Evolutionary conservation across 2,329 filamentous ascomycete species (phyloP).

Genomic region (Ceratocystis cacaofunesta): DNA sequence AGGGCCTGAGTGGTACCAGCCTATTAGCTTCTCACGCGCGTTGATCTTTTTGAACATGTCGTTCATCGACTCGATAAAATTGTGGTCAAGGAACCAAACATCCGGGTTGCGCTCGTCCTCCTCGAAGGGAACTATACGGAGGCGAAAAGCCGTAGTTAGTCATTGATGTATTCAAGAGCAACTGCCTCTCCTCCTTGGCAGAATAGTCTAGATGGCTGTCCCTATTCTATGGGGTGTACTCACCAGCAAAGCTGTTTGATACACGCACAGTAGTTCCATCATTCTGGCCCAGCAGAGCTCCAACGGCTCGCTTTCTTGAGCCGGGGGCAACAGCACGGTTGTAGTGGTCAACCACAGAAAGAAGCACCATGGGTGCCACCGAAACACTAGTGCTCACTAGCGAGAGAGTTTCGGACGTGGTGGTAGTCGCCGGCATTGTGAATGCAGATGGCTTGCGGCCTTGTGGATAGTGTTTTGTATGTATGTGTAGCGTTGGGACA

Average conservation of each 20-base stretch:
- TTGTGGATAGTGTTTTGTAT: too few species aligned
- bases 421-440: slow-evolving; percentile 61
- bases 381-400: slow-evolving; percentile 91
- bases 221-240: background rate
- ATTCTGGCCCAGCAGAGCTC: slow-evolving; percentile 87
- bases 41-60: slow-evolving; percentile 99
- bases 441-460: background rate
- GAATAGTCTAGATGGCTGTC: background rate
- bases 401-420: slow-evolving; percentile 88
- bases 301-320: slow-evolving; percentile 74
- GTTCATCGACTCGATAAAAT: slow-evolving; percentile 98
- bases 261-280: slow-evolving; percentile 92
- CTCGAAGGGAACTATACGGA: slow-evolving; percentile 71
- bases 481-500: too few species aligned
- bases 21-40: slow-evolving; percentile 94
- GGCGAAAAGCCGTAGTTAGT: slow-evolving; percentile 9
- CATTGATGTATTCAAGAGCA: background rate
- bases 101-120: slow-evolving; percentile 98
- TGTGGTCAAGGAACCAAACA: slow-evolving; percentile 98
- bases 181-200: background rate
- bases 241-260: slow-evolving; percentile 97
- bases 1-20: slow-evolving; percentile 97
- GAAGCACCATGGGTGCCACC: slow-evolving; percentile 91
- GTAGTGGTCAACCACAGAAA: slow-evolving; percentile 97
- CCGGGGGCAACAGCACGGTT: slow-evolving; percentile 82